Evolutionary conservation across 495 filamentous ascomycete genomes (phyloP).

Genomic region (Penicillium malachiteum): DNA sequence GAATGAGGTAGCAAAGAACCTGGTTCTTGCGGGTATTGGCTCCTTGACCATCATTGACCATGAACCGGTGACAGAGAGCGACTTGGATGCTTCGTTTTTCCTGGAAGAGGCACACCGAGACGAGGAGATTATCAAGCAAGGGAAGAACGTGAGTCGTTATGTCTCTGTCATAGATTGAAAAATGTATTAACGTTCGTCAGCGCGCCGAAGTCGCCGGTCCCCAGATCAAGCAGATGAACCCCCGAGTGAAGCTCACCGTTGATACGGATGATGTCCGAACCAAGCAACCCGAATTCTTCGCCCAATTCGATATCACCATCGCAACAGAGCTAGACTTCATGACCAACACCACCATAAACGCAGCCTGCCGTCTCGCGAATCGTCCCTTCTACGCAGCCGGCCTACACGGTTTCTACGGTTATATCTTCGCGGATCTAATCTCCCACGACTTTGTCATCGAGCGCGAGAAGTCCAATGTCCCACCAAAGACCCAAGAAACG

Average conservation of each 20-base stretch:
- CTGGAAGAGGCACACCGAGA: constrained; percentile 58
- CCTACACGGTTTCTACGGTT: constrained; percentile 89
- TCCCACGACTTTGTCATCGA: constrained; percentile 84
- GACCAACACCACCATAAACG: constrained; percentile 75
- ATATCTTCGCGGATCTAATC: constrained; percentile 89
- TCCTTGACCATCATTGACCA: constrained; percentile 88
- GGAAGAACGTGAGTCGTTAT: constrained; percentile 62
- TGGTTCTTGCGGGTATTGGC: constrained; percentile 92
- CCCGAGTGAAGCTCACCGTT: constrained; percentile 74
- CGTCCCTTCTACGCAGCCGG: constrained; percentile 86
- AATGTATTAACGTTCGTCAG: constrained; percentile 32
- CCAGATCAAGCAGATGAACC: constrained; percentile 81
- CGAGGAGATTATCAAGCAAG: constrained; percentile 43
- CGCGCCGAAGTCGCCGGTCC: constrained; percentile 81
- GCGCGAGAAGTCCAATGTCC: constrained; percentile 73
- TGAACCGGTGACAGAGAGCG: constrained; percentile 70
- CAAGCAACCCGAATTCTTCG: constrained; percentile 70
- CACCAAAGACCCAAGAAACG: constrained; percentile 68
- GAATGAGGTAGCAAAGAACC: constrained; percentile 94
- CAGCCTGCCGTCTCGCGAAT: constrained; percentile 69
- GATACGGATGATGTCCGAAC: constrained; percentile 62
- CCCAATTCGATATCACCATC: constrained; percentile 79
- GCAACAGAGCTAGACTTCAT: constrained; percentile 82
- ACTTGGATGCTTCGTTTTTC: constrained; percentile 89
- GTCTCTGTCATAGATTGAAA: background rate